phyloP scores from a whole-genome alignment of 2,329 filamentous ascomycete genomes.

The Pseudogymnoascus sp. region DNA sequence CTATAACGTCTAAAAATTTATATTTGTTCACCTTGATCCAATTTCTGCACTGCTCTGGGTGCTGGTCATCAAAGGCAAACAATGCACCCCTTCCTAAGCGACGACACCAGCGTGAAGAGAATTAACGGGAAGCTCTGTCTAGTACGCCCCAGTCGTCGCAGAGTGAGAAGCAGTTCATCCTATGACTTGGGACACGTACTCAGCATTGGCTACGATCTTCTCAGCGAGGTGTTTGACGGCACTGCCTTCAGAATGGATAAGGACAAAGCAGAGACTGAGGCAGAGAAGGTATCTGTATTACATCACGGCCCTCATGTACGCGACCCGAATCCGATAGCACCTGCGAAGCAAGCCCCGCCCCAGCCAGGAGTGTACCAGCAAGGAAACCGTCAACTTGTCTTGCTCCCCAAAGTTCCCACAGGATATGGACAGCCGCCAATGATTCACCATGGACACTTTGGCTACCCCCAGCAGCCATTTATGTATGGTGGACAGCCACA shows the following conservation, averaged over 20 bases:
- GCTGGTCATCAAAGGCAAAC: neutral
- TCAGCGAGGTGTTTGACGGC: neutral
- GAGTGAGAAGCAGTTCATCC: neutral
- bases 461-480: neutral
- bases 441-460: neutral
- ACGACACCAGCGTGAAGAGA: neutral
- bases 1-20: neutral
- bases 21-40: neutral
- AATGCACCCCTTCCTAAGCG: neutral
- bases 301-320: neutral
- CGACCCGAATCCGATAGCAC: neutral
- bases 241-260: neutral
- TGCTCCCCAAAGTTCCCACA: conserved; percentile 3
- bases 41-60: neutral
- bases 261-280: neutral
- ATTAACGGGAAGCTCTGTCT: conserved; percentile 7
- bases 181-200: neutral
- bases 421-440: neutral
- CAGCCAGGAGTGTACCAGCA: conserved; percentile 5
- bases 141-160: neutral
- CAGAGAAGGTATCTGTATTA: neutral
- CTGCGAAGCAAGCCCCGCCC: neutral
- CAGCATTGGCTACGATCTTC: neutral
- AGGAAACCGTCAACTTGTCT: conserved; percentile 4
- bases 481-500: conserved; percentile 5